These are phyloP conservation scores for Leccinum subtestaceum DNA, from an alignment of 768 basidiomycete genomes.

Conservation along the genomic window DNA sequence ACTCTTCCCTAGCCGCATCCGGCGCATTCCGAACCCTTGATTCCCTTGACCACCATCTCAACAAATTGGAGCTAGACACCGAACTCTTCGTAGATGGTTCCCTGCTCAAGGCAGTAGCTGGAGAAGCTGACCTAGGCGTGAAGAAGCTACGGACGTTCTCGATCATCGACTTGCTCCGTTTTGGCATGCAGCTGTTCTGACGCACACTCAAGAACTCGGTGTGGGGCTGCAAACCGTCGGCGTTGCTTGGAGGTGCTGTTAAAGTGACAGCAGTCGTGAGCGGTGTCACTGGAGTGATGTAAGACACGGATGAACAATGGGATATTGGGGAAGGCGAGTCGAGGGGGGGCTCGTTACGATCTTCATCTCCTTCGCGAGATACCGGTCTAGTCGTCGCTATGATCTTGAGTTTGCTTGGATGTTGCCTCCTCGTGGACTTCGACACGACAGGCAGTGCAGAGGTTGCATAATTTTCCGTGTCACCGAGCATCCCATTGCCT, in stretches of 20 bases:
- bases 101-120: slow-evolving; percentile 32
- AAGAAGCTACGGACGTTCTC: slow-evolving; percentile 64
- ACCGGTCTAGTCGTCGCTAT: slow-evolving; percentile 18
- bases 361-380: slow-evolving; percentile 27
- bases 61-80: slow-evolving; percentile 31
- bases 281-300: slow-evolving; percentile 24
- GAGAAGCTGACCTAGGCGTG: slow-evolving; percentile 43
- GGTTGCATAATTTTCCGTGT: slow-evolving; percentile 14
- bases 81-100: slow-evolving; percentile 27
- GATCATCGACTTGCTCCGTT: slow-evolving; percentile 53
- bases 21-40: slow-evolving; percentile 53
- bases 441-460: not conserved
- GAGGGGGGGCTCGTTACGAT: slow-evolving; percentile 14
- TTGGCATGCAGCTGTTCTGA: slow-evolving; percentile 32
- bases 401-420: slow-evolving; percentile 31
- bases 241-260: slow-evolving; percentile 11
- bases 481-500: slow-evolving; percentile 11
- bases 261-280: slow-evolving; percentile 15
- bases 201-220: slow-evolving; percentile 28
- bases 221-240: slow-evolving; percentile 19
- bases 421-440: slow-evolving; percentile 23
- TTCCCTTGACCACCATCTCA: slow-evolving; percentile 50
- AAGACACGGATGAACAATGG: slow-evolving; percentile 36
- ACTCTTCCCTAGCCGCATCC: slow-evolving; percentile 36
- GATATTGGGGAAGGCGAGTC: slow-evolving; percentile 41